These are phyloP conservation scores for Pseudogymnoascus sp. DNA, from an alignment of 2,329 filamentous ascomycete genomes.

Conservation along the genomic window DNA sequence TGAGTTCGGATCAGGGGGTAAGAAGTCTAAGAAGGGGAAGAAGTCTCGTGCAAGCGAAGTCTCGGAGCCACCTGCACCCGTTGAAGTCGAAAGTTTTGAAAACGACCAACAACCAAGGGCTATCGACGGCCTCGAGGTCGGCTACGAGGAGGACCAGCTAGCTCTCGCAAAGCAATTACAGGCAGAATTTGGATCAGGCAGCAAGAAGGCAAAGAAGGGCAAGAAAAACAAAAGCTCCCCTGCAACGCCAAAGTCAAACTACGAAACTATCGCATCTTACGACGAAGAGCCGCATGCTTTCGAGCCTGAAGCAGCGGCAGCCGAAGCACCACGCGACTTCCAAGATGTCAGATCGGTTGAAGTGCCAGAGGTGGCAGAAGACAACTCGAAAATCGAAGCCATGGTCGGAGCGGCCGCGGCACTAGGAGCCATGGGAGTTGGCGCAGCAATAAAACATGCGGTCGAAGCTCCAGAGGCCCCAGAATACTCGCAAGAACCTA, in stretches of 20 bases:
- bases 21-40: slow-evolving; percentile 24
- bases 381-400: neutral
- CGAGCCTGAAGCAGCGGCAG: neutral
- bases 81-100: neutral
- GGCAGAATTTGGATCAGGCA: slow-evolving; percentile 19
- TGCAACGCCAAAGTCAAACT: neutral
- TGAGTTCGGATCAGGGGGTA: slow-evolving; percentile 24
- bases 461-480: neutral
- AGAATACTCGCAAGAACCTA: neutral
- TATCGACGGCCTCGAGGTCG: slow-evolving; percentile 13
- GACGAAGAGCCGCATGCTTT: neutral
- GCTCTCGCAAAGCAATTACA: neutral
- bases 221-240: slow-evolving; percentile 15
- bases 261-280: neutral
- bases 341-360: neutral
- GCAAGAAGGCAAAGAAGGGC: slow-evolving; percentile 33
- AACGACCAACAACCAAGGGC: slow-evolving; percentile 13
- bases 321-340: neutral
- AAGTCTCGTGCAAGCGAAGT: neutral
- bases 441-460: neutral
- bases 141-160: slow-evolving; percentile 10
- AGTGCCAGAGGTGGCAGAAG: neutral
- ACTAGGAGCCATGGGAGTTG: neutral
- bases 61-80: neutral
- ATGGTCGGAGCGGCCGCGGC: neutral